Conservation (phyloP, 1,284 basidiomycete genomes). For the Flammula alnicola region DNA sequence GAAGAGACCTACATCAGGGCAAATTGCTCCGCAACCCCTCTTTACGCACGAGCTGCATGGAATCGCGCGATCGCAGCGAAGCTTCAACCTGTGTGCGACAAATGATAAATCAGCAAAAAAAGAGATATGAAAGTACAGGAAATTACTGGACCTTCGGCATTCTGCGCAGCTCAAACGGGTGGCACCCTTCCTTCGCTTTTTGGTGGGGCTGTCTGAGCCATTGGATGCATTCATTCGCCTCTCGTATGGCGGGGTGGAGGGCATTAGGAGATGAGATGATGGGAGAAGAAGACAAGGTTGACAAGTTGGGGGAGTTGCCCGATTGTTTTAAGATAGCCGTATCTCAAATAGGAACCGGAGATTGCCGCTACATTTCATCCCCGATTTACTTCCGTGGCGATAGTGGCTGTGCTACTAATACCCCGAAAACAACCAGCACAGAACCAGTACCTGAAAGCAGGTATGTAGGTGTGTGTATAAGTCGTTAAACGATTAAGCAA, state of each 20-base stretch:
- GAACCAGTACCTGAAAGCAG: no score
- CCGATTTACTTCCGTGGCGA: constrained; percentile 25
- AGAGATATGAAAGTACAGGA: constrained; percentile 6
- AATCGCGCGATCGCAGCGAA: constrained; percentile 74
- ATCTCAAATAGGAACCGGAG: constrained; percentile 22
- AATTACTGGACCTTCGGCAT: constrained; percentile 59
- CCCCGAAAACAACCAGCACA: no score
- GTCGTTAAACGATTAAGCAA: no score
- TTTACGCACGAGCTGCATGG: constrained; percentile 69
- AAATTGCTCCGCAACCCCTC: constrained; percentile 78
- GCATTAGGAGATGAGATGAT: constrained; percentile 39
- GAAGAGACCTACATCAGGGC: constrained; percentile 48
- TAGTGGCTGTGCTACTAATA: constrained; percentile 22
- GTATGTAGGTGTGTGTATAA: no score
- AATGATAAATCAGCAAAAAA: constrained; percentile 10
- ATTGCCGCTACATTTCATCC: constrained; percentile 21
- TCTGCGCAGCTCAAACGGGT: constrained; percentile 78
- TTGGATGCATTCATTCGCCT: constrained; percentile 36
- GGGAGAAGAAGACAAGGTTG: constrained; percentile 22
- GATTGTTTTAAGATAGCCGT: constrained; percentile 26
- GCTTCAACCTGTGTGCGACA: constrained; percentile 56
- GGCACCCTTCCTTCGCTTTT: constrained; percentile 77
- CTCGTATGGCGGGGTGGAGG: constrained; percentile 38
- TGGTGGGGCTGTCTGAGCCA: constrained; percentile 43
- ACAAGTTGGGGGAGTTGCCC: constrained; percentile 18